phyloP scores from a whole-genome alignment of 2,329 filamentous ascomycete species.

The Boeremia exigua region DNA sequence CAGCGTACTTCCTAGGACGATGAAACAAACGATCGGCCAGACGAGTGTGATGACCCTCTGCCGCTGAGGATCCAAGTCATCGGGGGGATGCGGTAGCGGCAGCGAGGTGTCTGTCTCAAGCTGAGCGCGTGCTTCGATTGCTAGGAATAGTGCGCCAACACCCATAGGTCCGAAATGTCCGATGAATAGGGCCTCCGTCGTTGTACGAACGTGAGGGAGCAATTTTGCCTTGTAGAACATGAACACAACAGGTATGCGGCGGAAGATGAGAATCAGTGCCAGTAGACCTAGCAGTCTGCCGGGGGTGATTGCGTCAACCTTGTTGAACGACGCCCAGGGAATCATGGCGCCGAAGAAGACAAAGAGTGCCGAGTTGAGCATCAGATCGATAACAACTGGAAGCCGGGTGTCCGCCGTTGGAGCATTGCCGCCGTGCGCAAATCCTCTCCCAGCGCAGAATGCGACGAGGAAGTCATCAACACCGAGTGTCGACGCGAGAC shows the following conservation, averaged over 20 bases:
- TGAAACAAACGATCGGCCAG: constrained; percentile 63
- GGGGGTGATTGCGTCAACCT: constrained; percentile 48
- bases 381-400: constrained; percentile 59
- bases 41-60: constrained; percentile 53
- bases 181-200: constrained; percentile 60
- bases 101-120: constrained; percentile 57
- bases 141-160: constrained; percentile 62
- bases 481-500: constrained; percentile 59
- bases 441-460: constrained; percentile 62
- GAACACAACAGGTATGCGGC: constrained; percentile 60
- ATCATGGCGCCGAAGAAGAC: constrained; percentile 63
- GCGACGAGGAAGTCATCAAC: constrained; percentile 64
- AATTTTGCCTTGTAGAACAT: constrained; percentile 51
- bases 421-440: constrained; percentile 62
- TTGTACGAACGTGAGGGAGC: constrained; percentile 57
- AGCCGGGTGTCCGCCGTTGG: constrained; percentile 54
- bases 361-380: constrained; percentile 63
- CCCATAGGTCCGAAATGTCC: constrained; percentile 66
- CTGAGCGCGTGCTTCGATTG: constrained; percentile 61
- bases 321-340: constrained; percentile 56
- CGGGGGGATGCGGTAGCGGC: constrained; percentile 54
- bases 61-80: constrained; percentile 40
- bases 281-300: constrained; percentile 54
- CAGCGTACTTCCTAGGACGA: constrained; percentile 61
- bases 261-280: constrained; percentile 58